A percentile compares a stretch with the other conserved stretches of the same genome.
These are phyloP conservation scores for Fusarium incarnatum DNA, from an alignment of 2,329 filamentous ascomycete species.

Conservation along the genomic window DNA sequence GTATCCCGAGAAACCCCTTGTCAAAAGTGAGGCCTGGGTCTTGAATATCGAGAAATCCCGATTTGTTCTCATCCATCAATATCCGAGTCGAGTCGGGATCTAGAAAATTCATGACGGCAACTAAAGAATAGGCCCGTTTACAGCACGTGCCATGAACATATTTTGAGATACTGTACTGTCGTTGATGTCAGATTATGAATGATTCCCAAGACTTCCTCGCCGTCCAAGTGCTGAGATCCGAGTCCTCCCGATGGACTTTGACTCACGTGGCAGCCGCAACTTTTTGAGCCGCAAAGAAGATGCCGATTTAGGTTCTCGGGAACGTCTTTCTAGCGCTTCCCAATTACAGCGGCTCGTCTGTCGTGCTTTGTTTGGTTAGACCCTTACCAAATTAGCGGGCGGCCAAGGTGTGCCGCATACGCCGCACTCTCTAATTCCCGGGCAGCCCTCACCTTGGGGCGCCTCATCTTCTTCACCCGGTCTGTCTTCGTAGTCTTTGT, in stretches of 20 bases:
- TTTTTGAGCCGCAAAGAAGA: constrained; percentile 24
- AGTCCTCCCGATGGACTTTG: constrained; percentile 38
- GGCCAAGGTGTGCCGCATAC: constrained; percentile 23
- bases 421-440: constrained; percentile 11
- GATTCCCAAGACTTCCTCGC: constrained; percentile 9
- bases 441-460: constrained; percentile 25
- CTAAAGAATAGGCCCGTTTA: constrained; percentile 24
- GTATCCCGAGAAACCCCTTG: constrained; percentile 1
- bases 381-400: constrained; percentile 5
- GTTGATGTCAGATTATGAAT: constrained; percentile 12
- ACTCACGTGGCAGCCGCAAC: constrained; percentile 38
- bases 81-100: constrained; percentile 11
- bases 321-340: constrained; percentile 20
- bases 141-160: constrained; percentile 11
- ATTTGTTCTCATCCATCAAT: background rate
- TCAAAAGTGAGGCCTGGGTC: background rate
- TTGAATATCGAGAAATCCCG: constrained; percentile 24
- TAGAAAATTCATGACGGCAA: background rate
- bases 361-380: constrained; percentile 9
- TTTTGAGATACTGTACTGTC: background rate
- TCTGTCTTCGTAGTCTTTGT: constrained; percentile 42
- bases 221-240: constrained; percentile 20
- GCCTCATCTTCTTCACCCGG: constrained; percentile 23
- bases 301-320: constrained; percentile 18
- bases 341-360: constrained; percentile 14